Conservation (phyloP, 2,329 filamentous ascomycete species). For the Chaetomium sp. region DNA sequence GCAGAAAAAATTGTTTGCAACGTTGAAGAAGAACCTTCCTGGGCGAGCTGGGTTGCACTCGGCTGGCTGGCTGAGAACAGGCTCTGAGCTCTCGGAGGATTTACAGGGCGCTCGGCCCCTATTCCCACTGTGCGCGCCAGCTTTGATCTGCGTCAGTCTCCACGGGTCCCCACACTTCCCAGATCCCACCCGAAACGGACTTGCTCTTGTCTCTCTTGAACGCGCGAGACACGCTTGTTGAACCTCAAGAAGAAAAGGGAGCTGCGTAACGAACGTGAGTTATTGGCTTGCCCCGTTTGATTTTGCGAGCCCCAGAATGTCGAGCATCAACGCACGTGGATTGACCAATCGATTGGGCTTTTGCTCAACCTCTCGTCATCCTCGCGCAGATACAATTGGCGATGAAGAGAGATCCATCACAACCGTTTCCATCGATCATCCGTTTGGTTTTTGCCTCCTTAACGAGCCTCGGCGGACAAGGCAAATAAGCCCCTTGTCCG, state of each 20-base stretch:
- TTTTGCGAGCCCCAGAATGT: not conserved
- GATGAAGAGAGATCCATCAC: not conserved
- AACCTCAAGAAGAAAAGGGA: not conserved
- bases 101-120: not conserved
- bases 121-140: conserved; percentile 8
- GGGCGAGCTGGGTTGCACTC: not conserved
- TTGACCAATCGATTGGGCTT: not conserved
- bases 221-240: not conserved
- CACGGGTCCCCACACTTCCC: conserved; percentile 6
- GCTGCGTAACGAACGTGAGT: not conserved
- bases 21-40: not conserved
- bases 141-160: not conserved
- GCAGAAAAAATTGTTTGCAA: not conserved
- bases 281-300: not conserved
- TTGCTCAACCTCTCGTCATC: not conserved
- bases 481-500: no score
- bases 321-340: not conserved
- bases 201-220: no score
- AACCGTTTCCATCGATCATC: not conserved
- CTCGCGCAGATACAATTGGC: not conserved
- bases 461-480: no score
- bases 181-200: conserved; percentile 10
- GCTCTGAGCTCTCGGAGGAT: not conserved
- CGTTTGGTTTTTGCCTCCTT: not conserved
- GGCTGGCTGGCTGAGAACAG: not conserved